These are phyloP conservation scores for Yamadazyma blattariae DNA, from an alignment of 1,139 yeast genomes.

Conservation along the genomic window DNA sequence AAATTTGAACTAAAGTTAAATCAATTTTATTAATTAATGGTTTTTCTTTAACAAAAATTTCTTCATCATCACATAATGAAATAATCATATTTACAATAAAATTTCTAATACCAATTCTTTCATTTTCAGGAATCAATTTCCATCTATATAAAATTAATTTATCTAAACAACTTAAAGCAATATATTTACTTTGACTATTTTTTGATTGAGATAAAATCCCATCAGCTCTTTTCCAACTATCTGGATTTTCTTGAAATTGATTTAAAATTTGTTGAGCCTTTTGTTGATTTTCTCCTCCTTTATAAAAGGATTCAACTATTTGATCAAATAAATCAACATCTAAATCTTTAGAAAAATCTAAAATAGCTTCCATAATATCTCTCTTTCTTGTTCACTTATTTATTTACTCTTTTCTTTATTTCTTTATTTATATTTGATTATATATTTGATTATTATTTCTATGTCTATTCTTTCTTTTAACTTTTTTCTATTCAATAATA, in stretches of 20 bases:
- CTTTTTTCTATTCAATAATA: no score
- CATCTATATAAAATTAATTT: conserved; percentile 87
- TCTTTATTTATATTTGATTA: no score
- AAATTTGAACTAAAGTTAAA: conserved; percentile 85
- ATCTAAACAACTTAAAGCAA: conserved; percentile 87
- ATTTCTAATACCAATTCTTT: conserved; percentile 85
- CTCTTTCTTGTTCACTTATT: no score
- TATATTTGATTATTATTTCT: not conserved
- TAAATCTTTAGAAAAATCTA: conserved; percentile 82
- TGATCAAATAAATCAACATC: conserved; percentile 79
- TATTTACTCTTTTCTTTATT: no score
- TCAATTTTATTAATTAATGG: conserved; percentile 91
- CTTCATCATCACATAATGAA: conserved; percentile 82
- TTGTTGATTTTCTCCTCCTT: conserved; percentile 79
- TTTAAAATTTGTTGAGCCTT: conserved; percentile 82
- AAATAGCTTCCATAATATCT: conserved; percentile 81
- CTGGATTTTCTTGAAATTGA: conserved; percentile 90
- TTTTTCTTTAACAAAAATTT: conserved; percentile 69
- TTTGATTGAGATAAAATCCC: conserved; percentile 75
- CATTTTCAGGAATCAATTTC: conserved; percentile 88
- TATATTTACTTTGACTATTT: conserved; percentile 86
- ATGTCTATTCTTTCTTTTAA: not conserved
- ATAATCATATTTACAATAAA: conserved; percentile 91
- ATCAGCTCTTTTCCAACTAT: conserved; percentile 94
- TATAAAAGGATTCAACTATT: conserved; percentile 84